A percentile compares a stretch with the other conserved stretches of the same genome.
These are phyloP conservation scores for Russula ochroleuca DNA, from an alignment of 768 basidiomycete species.

Conservation along the genomic window DNA sequence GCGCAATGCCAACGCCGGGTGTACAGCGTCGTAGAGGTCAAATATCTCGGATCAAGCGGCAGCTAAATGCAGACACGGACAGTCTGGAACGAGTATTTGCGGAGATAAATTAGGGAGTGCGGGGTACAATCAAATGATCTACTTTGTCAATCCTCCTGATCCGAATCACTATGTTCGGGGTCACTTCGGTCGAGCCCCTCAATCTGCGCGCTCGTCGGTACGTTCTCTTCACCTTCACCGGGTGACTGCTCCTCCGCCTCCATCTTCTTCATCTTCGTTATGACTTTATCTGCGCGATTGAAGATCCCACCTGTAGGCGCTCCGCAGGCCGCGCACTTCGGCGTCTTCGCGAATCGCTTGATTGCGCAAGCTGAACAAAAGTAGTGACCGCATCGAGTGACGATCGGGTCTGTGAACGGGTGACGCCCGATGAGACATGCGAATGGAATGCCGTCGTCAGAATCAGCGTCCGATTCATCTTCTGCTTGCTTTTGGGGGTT, in stretches of 20 bases:
- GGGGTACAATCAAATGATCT: slow-evolving; percentile 8
- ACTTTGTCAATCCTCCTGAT: slow-evolving; percentile 23
- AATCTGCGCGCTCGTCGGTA: slow-evolving; percentile 28
- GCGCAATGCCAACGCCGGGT: background rate
- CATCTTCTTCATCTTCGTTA: slow-evolving; percentile 80
- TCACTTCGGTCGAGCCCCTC: slow-evolving; percentile 36
- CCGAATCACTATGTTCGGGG: slow-evolving; percentile 38
- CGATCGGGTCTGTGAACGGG: slow-evolving; percentile 90
- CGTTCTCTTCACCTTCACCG: slow-evolving; percentile 43
- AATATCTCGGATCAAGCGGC: slow-evolving; percentile 16
- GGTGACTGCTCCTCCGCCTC: slow-evolving; percentile 50
- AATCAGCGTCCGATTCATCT: slow-evolving; percentile 54
- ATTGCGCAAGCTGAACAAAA: slow-evolving; percentile 95
- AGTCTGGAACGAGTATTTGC: slow-evolving; percentile 12
- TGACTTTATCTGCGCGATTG: slow-evolving; percentile 90
- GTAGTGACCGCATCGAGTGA: slow-evolving; percentile 95
- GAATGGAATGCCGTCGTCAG: slow-evolving; percentile 90
- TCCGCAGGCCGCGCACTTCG: slow-evolving; percentile 93
- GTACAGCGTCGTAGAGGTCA: slow-evolving; percentile 7
- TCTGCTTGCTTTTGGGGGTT: slow-evolving; percentile 56
- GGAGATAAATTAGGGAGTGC: slow-evolving; percentile 13
- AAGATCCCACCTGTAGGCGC: slow-evolving; percentile 93
- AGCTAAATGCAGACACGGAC: background rate
- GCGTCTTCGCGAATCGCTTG: slow-evolving; percentile 89
- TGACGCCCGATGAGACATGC: slow-evolving; percentile 98